Evolutionary conservation across 2,329 filamentous ascomycete genomes (phyloP), one percentile per base, ranked within the genome.

Genomic region (Colletotrichum chrysophilum): DNA sequence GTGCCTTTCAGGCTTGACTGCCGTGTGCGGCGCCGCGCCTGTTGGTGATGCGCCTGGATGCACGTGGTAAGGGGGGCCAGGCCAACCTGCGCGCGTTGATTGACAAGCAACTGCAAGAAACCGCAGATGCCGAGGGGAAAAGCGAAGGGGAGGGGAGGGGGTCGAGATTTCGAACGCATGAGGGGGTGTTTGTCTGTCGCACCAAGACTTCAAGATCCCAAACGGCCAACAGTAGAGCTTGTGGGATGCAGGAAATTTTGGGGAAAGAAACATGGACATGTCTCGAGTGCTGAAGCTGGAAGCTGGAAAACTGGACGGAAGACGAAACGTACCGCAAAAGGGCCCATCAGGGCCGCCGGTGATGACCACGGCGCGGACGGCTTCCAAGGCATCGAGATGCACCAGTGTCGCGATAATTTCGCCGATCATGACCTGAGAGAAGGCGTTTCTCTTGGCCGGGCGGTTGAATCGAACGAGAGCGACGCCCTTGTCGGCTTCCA

Each of bases 391-490:
- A 34, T 77, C 74, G 62, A 77, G 74, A 13, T 76, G 70, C 34
- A 28, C 30, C 32, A 77, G 64, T 43, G 75, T 78, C 12, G 66
- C 76, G 18, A 87, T 79, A 6, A 91, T 81, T 62, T 90, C 84
- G 71, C 80, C 79, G 77, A 90, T 88, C 83, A 91, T 87, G 62
- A 82, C 80, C 70, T 86, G 84, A 3, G 89, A 91, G 73, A 92
- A 87, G 12, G 91, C 90, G 84, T 92, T 93, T 71, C 89, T 86
- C 80, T 92, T 91, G 61, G 86, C 84, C 3, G 89, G 90, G 4
- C 91, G 86, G 81, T 90, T 52, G 48, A 77, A 76, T 12, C 68
- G 75, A 28, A 77, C 56, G 26, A 78, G 43, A 30, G 75, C 75
- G 32, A 73, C 72, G 34, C 69, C 72, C 64, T 76, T 77, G 13